Evolutionary conservation across 495 filamentous ascomycete species (phyloP).

Genomic region (Aspergillus olivimuriae): DNA sequence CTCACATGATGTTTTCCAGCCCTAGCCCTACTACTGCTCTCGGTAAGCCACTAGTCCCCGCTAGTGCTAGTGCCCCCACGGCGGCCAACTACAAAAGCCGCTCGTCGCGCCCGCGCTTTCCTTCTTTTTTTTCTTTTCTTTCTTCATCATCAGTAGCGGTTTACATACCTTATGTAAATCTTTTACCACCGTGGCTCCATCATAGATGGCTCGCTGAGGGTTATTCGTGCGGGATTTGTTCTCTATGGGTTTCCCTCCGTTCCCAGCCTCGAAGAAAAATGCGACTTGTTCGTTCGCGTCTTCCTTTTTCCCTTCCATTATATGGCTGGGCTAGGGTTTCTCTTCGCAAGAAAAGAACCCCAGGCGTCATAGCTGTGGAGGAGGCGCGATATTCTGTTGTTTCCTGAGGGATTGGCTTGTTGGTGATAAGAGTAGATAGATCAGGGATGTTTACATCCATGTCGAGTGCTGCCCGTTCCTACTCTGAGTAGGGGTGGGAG

Average conservation of each 20-base stretch:
- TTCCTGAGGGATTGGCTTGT: too few relatives aligned
- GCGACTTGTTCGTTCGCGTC: too few relatives aligned
- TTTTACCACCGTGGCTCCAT: conserved; percentile 40
- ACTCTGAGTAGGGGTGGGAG: too few relatives aligned
- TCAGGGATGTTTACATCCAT: too few relatives aligned
- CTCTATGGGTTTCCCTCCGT: conserved; percentile 44
- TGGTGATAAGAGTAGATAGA: too few relatives aligned
- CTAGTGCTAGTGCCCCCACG: conserved; percentile 20
- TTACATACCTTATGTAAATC: conserved; percentile 24
- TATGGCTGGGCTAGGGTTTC: conserved; percentile 46
- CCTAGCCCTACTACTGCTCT: conserved; percentile 7
- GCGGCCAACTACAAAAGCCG: conserved; percentile 19
- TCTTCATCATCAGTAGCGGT: conserved; percentile 38
- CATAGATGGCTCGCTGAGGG: conserved; percentile 43
- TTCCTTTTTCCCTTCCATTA: conserved; percentile 39
- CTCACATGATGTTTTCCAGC: conserved; percentile 5
- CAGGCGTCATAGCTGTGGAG: conserved; percentile 46
- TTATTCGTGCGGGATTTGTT: conserved; percentile 33
- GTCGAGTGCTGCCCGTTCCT: too few relatives aligned
- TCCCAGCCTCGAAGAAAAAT: conserved; percentile 41
- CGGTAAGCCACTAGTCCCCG: conserved; percentile 16
- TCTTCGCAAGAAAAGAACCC: conserved; percentile 30
- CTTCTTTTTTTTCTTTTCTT: conserved; percentile 31
- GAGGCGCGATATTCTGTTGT: conserved; percentile 36
- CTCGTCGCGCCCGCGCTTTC: conserved; percentile 4